Evolutionary conservation across 1,139 yeast genomes (phyloP), one percentile per base, ranked within the genome.

Genomic region (Yamadazyma pseudoaaseri): DNA sequence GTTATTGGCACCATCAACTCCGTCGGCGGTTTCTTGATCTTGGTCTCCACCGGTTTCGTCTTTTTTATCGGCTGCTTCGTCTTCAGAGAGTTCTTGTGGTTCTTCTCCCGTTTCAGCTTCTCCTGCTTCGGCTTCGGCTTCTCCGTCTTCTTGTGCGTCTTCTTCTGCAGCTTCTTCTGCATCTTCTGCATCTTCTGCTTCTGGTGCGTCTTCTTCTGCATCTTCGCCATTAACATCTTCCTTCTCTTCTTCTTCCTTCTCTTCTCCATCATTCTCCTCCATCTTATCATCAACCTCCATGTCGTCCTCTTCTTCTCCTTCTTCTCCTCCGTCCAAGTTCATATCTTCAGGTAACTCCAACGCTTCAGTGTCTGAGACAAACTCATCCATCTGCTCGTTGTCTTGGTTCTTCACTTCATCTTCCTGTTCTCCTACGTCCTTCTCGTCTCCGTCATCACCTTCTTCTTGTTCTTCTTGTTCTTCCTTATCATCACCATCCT

Each of bases 261-360:
- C 48, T 10, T 40, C 52, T 3, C n/a, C 27, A 5, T 13, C 52
- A 22, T 56, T 51, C 16, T 37, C 41, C 33, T 52, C 54, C 43
- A 27, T 31, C 20, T 30, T 31, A 3, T 24, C 20, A 5, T 45
- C 56, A 9, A 45, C 56, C 6, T 48, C 60, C 3, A 49, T 58
- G 22, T 58, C 60, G 38, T 63, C 66, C 17, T 62, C 58, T 16
- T 68, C 76, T 10, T 67, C 75, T 2, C 69, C 76, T n/a, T 79
- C 86, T 16, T 74, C 80, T 26, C 71, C 85, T 11, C 79, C 79
- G 52, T 86, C 95, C 27, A 86, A 67, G 43, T 86, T 78, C 69
- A 90, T 76, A 44, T 89, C 95, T 27, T 90, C 97, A 0, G 96
- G 95, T 25, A 87, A 65, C 24, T 86, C 94, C 47, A 87, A 64